phyloP scores from a whole-genome alignment of 1,284 basidiomycete genomes.

The Cutaneotrichosporon dermatis region DNA sequence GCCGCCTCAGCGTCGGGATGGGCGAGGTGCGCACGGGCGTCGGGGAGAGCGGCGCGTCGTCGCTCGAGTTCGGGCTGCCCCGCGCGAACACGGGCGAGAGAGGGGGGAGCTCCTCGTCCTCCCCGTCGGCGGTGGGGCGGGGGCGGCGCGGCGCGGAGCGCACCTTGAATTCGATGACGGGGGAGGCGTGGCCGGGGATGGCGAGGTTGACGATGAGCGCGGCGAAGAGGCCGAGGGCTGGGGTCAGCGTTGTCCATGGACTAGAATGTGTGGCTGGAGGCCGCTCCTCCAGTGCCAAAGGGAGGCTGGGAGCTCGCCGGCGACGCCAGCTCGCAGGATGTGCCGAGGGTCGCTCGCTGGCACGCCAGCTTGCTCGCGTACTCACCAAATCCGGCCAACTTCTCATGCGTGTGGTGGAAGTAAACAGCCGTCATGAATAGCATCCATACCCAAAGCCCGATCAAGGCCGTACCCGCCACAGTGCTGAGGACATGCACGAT shows the following conservation, averaged over 20 bases:
- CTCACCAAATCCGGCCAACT: slow-evolving; percentile 75
- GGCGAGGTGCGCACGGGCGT: not conserved
- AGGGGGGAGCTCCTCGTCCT: not conserved
- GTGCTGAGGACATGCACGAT: slow-evolving; percentile 19
- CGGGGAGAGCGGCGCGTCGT: not conserved
- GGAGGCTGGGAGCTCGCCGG: too few species aligned
- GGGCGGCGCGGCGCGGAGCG: slow-evolving; percentile 16
- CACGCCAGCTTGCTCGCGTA: slow-evolving; percentile 20
- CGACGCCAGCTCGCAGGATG: too few species aligned
- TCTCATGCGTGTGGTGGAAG: slow-evolving; percentile 85
- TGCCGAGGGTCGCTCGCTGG: too few species aligned
- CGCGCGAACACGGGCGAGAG: not conserved
- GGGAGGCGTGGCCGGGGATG: slow-evolving; percentile 16
- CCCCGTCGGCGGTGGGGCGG: not conserved
- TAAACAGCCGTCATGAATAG: slow-evolving; percentile 76
- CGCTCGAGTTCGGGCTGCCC: not conserved
- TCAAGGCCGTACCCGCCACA: slow-evolving; percentile 44
- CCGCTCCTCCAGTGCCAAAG: too few species aligned
- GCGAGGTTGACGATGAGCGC: slow-evolving; percentile 22
- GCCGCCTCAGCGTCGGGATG: not conserved
- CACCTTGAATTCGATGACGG: slow-evolving; percentile 22
- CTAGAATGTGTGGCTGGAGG: too few species aligned
- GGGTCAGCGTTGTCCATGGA: not conserved
- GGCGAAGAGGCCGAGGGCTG: slow-evolving; percentile 28
- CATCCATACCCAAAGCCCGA: slow-evolving; percentile 70